phyloP scores from a whole-genome alignment of 164 flowering plant species.

The Liriodendron chinense region DNA sequence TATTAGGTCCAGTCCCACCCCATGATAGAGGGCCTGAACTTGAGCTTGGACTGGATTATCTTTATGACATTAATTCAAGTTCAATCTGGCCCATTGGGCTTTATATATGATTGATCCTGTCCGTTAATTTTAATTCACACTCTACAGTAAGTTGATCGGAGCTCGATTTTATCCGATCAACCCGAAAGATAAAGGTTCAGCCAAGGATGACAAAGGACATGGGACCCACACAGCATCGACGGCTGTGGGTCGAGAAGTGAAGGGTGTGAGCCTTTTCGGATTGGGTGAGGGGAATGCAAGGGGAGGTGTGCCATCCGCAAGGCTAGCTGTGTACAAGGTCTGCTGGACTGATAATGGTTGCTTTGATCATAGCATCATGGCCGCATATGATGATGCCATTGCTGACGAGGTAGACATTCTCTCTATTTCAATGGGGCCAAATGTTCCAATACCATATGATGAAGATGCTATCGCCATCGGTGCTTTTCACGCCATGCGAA shows the following conservation, averaged over 20 bases:
- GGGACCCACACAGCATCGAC: constrained; percentile 91
- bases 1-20: no score
- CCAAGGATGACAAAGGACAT: constrained; percentile 51
- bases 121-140: not conserved
- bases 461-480: constrained; percentile 54
- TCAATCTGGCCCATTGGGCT: not conserved
- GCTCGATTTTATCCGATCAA: constrained; percentile 15
- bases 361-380: constrained; percentile 60
- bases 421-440: constrained; percentile 64
- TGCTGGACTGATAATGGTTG: constrained; percentile 82
- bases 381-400: constrained; percentile 73
- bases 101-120: not conserved
- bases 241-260: constrained; percentile 44
- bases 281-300: constrained; percentile 71
- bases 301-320: constrained; percentile 70
- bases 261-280: constrained; percentile 54
- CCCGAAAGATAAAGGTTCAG: not conserved
- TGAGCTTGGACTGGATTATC: not conserved
- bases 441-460: constrained; percentile 6
- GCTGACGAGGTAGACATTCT: constrained; percentile 77
- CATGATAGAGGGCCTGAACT: no score
- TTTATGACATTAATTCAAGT: not conserved
- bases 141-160: constrained; percentile 45
- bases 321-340: constrained; percentile 77
- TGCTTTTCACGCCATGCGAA: constrained; percentile 68